Percentiles rank a stretch among this genome's conserved stretches.
Conservation (phyloP, 2,329 filamentous ascomycete species). For the Epicoccum sorghinum region DNA sequence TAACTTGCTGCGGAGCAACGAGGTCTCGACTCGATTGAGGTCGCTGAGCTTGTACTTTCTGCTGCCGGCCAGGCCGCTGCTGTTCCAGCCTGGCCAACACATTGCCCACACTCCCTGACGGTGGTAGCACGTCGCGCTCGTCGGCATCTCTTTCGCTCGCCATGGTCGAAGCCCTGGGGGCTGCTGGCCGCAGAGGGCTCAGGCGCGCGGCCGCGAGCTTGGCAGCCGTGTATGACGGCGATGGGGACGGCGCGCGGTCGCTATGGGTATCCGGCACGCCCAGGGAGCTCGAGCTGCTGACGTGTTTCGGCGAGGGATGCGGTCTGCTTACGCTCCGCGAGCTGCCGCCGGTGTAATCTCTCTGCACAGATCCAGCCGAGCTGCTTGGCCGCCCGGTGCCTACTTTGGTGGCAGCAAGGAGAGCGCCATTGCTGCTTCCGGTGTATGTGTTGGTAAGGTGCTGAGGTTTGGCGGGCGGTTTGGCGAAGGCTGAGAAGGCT, state of each 20-base stretch:
- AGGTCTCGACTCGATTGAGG: constrained; percentile 24
- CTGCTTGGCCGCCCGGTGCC: constrained; percentile 33
- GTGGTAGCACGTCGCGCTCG: constrained; percentile 39
- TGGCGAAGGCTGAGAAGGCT: constrained; percentile 56
- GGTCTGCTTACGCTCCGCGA: constrained; percentile 29
- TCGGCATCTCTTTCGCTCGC: constrained; percentile 32
- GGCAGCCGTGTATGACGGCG: constrained; percentile 67
- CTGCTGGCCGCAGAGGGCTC: constrained; percentile 50
- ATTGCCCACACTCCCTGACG: constrained; percentile 42
- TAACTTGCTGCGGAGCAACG: constrained; percentile 20
- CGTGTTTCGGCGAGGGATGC: constrained; percentile 28
- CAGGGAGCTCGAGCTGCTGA: constrained; percentile 40
- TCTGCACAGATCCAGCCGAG: constrained; percentile 28
- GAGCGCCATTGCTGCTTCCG: constrained; percentile 50
- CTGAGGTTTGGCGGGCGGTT: constrained; percentile 50
- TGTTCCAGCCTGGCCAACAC: constrained; percentile 40
- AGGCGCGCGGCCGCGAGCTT: constrained; percentile 67
- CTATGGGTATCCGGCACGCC: constrained; percentile 35
- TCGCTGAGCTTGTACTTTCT: constrained; percentile 21
- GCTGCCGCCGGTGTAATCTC: constrained; percentile 42
- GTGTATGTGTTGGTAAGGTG: constrained; percentile 49
- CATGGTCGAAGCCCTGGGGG: constrained; percentile 18
- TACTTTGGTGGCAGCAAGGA: constrained; percentile 54
- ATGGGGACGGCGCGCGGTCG: constrained; percentile 52
- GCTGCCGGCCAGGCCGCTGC: constrained; percentile 7